Evolutionary conservation across 2,329 filamentous ascomycete genomes (phyloP), one percentile per base, ranked within the genome.

Genomic region (Dryadomyces quercus-mongolicae): DNA sequence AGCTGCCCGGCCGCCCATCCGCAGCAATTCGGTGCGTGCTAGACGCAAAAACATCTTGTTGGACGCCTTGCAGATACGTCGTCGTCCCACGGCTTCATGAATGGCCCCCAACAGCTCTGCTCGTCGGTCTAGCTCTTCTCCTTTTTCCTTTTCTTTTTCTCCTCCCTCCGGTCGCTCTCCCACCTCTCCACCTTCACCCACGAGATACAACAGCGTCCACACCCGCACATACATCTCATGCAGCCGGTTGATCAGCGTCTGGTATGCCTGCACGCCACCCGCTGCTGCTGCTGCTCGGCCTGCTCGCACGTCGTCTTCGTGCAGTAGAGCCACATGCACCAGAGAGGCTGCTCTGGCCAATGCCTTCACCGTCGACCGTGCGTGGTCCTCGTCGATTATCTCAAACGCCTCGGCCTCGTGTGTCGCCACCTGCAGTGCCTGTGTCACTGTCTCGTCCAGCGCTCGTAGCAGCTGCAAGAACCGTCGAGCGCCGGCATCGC

Each of bases 31-130:
- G 6, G 87, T 78, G 55, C 91, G 92, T 72, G 93, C 85, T 67
- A 96, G 80, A 64, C 90, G 91, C 25, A 97, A 75, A 68, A 98
- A 93, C 18, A 88, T 81, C 64, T 93, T 92, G 65, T 90, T 88
- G 0, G 88, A 88, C 3, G 80, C 76, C 63, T 88, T 92, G 75
- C 91, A 97, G 66, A 86, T 87, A 58, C 86, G 86, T 56, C 93
- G 86, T 52, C 91, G 74, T 2, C 93, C 93, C 40, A 96, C 72
- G 5, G 87, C 85, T 63, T 89, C 83, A 64, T 98, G 93, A 6
- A 95, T 79, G 12, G 85, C 81, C 7, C 88, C 83, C 43, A 98
- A 72, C 62, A 86, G 90, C 56, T 89, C 84, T 22, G 92, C 85
- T 40, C 51, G 12, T 22, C 44, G 2, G 9, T n/a, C 51, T 5